Percentiles rank a stretch among this genome's conserved stretches.
Conservation (phyloP, 805 yeast species). For the Clavispora santaluciae region DNA sequence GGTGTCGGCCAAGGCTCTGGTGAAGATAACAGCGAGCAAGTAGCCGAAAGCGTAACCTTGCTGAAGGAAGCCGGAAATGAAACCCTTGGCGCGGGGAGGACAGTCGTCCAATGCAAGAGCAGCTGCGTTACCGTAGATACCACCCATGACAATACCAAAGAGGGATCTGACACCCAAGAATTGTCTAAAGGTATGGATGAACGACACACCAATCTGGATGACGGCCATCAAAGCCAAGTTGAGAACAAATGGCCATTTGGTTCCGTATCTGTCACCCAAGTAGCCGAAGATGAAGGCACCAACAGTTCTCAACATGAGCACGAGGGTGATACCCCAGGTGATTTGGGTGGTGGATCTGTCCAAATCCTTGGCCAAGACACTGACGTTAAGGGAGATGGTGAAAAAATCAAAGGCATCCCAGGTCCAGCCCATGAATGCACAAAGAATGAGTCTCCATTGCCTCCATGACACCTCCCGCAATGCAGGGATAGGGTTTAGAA, state of each 20-base stretch:
- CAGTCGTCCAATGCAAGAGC: constrained; percentile 9
- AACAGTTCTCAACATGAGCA: constrained; percentile 10
- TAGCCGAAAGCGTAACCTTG: constrained; percentile 12
- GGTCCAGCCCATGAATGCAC: constrained; percentile 11
- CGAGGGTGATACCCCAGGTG: constrained; percentile 12
- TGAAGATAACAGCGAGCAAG: constrained; percentile 9
- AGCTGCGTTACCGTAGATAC: constrained; percentile 11
- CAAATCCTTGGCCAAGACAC: constrained; percentile 2
- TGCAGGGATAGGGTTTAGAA: constrained; percentile 13
- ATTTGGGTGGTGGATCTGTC: constrained; percentile 6
- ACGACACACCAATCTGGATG: constrained; percentile 7
- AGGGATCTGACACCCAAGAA: constrained; percentile 9
- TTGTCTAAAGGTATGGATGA: constrained; percentile 6
- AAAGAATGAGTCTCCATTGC: constrained; percentile 7
- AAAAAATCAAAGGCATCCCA: constrained; percentile 11
- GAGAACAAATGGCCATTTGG: constrained; percentile 10
- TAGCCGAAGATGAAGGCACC: constrained; percentile 10
- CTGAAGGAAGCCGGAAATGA: constrained; percentile 9
- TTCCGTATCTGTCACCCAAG: constrained; percentile 9
- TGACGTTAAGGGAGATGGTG: constrained; percentile 7
- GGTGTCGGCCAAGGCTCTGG: constrained; percentile 10
- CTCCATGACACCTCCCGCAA: constrained; percentile 7
- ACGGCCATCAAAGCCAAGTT: constrained; percentile 7
- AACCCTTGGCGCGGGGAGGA: constrained; percentile 10
- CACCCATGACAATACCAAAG: constrained; percentile 12